A percentile compares a stretch with the other conserved stretches of the same genome.
Conservation (phyloP, 2,329 filamentous ascomycete genomes). For the Phyllosticta citrichinensis region DNA sequence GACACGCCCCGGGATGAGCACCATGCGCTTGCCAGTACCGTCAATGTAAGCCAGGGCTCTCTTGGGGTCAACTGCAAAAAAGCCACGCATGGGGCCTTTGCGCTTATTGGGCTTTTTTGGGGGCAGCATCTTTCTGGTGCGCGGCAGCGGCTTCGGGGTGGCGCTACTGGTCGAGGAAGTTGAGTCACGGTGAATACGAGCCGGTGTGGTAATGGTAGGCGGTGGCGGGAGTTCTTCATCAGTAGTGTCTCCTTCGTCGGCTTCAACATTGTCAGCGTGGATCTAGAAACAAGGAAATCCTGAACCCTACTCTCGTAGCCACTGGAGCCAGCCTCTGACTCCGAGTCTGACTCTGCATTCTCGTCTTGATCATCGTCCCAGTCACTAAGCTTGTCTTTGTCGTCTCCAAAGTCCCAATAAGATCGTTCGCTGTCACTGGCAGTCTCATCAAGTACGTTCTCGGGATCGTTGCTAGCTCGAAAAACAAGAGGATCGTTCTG, state of each 20-base stretch:
- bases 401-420: slow-evolving; percentile 53
- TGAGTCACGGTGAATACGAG: slow-evolving; percentile 38
- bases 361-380: slow-evolving; percentile 14
- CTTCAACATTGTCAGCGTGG: slow-evolving; percentile 39
- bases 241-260: slow-evolving; percentile 51
- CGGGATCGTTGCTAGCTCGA: slow-evolving; percentile 60
- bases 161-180: slow-evolving; percentile 33
- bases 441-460: slow-evolving; percentile 35
- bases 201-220: slow-evolving; percentile 32
- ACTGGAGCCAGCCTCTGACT: slow-evolving; percentile 34
- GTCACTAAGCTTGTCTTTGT: slow-evolving; percentile 29
- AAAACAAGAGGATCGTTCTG: slow-evolving; percentile 64
- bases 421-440: slow-evolving; percentile 34
- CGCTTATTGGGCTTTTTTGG: slow-evolving; percentile 6
- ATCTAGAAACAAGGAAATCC: slow-evolving; percentile 14
- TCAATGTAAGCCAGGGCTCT: slow-evolving; percentile 25
- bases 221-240: slow-evolving; percentile 46
- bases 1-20: slow-evolving; percentile 8
- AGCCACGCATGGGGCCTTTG: slow-evolving; percentile 21
- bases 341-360: slow-evolving; percentile 30
- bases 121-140: slow-evolving; percentile 13
- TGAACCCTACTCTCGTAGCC: slow-evolving; percentile 49
- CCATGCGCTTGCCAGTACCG: slow-evolving; percentile 20
- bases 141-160: slow-evolving; percentile 29
- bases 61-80: slow-evolving; percentile 22